Base-by-base conservation (phyloP, 108 stramenopile species). In the Halocafeteria seosinensis region DNA sequence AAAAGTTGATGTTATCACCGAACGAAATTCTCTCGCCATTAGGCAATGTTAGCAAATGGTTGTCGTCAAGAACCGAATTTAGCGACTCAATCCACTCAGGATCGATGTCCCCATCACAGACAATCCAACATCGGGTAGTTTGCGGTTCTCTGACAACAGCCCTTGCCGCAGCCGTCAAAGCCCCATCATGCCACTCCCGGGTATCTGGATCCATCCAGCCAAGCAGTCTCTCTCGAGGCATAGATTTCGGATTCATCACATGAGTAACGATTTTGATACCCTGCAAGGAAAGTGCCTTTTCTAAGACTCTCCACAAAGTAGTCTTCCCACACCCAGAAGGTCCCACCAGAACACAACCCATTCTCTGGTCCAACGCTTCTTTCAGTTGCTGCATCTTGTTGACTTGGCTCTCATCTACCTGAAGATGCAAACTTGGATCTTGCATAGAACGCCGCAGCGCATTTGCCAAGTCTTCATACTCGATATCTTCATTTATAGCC, bases 221-320 rank as follows among this genome's bases (percentile, higher is more conserved):
- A 24, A 82, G 64, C 30, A 84, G 74, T 12, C 72, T 61, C 72
- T 78, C 66, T 30, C 80, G 78, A 0, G 81, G 78, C 82, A 82
- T 81, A 27, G 76, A 50, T 66, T 84, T 84, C 55, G 82, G 82
- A 62, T 84, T 84, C 71, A 83, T 81, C 1, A 78, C 82, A 38
- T 71, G 57, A 3, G 38, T 38, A 24, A 55, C 34, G 11, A 74
- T 64, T 13, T 21, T 25, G 34, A 69, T 62, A 17, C 82, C 82
- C 61, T 75, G 71, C 31, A 63, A 52, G 30, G 65, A 9, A 63
- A 81, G 55, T 8, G 73, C 69, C 32, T 51, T 53, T 55, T 62
- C 38, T 37, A 74, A 52, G 9, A 81, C 73, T 5, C 55, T 36
- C 80, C 80, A 81, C 51, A 83, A 34, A 1, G 78, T 73, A 13